A percentile compares a stretch with the other conserved stretches of the same genome.
Conservation (phyloP, 345 rosid species). For the Gossypium ekmanianum region DNA sequence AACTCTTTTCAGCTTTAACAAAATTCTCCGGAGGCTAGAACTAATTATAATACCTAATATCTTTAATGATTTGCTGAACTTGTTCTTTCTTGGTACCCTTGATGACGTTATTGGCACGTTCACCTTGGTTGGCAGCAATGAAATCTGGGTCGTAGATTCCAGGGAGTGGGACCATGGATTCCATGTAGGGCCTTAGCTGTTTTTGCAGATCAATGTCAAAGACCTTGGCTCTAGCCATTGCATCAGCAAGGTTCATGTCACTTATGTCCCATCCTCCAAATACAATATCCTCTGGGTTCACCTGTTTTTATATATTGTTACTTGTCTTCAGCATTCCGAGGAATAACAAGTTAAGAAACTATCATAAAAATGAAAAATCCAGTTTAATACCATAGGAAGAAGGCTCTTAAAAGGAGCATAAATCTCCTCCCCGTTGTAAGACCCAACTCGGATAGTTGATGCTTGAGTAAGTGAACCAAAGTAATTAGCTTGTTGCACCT, state of each 20-base stretch:
- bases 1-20: neutral
- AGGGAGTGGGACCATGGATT: slow-evolving; percentile 85
- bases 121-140: slow-evolving; percentile 93
- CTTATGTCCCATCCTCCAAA: slow-evolving; percentile 99
- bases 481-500: slow-evolving; percentile 92
- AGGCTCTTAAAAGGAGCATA: slow-evolving; percentile 97
- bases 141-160: slow-evolving; percentile 88
- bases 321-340: neutral
- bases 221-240: slow-evolving; percentile 92
- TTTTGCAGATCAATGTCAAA: slow-evolving; percentile 89
- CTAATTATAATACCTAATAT: slow-evolving; percentile 56
- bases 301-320: slow-evolving; percentile 29
- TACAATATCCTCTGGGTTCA: slow-evolving; percentile 87
- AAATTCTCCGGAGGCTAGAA: neutral
- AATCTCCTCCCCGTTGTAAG: slow-evolving; percentile 94
- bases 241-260: slow-evolving; percentile 92
- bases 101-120: slow-evolving; percentile 87
- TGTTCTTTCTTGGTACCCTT: slow-evolving; percentile 87
- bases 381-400: slow-evolving; percentile 74
- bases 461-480: slow-evolving; percentile 97
- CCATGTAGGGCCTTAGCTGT: slow-evolving; percentile 96
- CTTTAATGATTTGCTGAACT: slow-evolving; percentile 68
- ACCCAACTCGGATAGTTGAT: slow-evolving; percentile 85
- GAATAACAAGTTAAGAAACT: neutral
- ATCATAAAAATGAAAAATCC: no score